Conservation (phyloP, 805 yeast genomes). For the Starmerella vitae region DNA sequence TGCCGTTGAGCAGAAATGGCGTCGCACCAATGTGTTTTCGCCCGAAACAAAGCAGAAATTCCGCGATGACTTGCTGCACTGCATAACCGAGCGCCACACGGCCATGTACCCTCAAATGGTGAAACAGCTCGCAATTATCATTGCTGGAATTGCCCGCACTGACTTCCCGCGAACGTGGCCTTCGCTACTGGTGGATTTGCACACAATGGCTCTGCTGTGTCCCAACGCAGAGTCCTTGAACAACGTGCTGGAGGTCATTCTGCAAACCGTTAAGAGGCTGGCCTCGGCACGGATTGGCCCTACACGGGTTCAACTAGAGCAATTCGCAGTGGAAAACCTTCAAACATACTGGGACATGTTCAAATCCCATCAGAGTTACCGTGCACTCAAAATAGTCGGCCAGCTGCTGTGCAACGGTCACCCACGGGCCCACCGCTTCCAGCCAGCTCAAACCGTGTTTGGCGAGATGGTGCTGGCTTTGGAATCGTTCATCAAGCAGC, state of each 20-base stretch:
- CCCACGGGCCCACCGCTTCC: conserved; percentile 51
- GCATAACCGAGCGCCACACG: conserved; percentile 35
- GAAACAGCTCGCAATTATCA: conserved; percentile 73
- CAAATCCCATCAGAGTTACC: conserved; percentile 29
- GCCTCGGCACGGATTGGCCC: conserved; percentile 73
- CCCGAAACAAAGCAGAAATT: conserved; percentile 58
- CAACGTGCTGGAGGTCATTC: conserved; percentile 52
- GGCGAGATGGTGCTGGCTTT: conserved; percentile 48
- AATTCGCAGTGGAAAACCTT: conserved; percentile 22
- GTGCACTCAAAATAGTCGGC: conserved; percentile 60
- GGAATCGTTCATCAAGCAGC: conserved; percentile 38
- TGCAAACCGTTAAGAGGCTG: conserved; percentile 64
- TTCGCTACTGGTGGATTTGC: conserved; percentile 48
- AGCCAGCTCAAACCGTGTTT: conserved; percentile 47
- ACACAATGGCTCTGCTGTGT: conserved; percentile 5
- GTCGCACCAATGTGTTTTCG: conserved; percentile 45
- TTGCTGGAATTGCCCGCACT: conserved; percentile 60
- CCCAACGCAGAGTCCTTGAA: conserved; percentile 30
- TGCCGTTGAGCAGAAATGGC: conserved; percentile 76
- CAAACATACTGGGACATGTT: conserved; percentile 8
- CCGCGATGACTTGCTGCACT: conserved; percentile 6
- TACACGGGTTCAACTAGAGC: conserved; percentile 29
- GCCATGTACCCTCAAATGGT: conserved; percentile 39
- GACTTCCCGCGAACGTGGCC: conserved; percentile 92
- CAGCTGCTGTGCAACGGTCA: conserved; percentile 65